Percentiles rank a stretch among this genome's conserved stretches.
Conservation (phyloP, 257 asterid species). For the Solanum paucissectum region DNA sequence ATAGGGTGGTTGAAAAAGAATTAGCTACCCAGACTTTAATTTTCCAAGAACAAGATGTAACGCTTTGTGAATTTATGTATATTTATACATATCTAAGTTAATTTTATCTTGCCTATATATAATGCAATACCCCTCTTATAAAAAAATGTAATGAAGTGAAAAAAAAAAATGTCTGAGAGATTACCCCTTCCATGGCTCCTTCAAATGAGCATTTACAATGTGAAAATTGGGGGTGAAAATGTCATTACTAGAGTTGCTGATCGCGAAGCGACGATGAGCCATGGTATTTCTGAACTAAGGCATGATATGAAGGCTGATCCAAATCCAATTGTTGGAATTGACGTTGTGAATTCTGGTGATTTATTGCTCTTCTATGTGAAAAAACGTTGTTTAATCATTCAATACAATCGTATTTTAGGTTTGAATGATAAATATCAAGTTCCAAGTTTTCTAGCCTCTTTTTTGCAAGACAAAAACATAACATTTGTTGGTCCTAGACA, state of each 20-base stretch:
- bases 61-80: not conserved
- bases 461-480: not conserved
- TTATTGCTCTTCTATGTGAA: not conserved
- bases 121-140: not conserved
- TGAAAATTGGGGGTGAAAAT: not conserved
- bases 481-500: not conserved
- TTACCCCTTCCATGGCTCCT: not conserved
- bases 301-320: not conserved
- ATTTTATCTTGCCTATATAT: not conserved
- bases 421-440: not conserved
- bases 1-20: not conserved
- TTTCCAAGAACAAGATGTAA: not conserved
- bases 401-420: not conserved
- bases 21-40: not conserved
- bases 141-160: not conserved
- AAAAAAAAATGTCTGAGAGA: not conserved
- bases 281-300: not conserved
- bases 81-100: not conserved
- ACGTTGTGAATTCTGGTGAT: not conserved
- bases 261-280: not conserved
- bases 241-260: not conserved
- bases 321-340: not conserved
- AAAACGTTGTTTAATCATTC: not conserved
- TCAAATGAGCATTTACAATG: not conserved
- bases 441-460: not conserved